Evolutionary conservation across 2,329 filamentous ascomycete species (phyloP).

Genomic region (Fusarium pseudonygamai): DNA sequence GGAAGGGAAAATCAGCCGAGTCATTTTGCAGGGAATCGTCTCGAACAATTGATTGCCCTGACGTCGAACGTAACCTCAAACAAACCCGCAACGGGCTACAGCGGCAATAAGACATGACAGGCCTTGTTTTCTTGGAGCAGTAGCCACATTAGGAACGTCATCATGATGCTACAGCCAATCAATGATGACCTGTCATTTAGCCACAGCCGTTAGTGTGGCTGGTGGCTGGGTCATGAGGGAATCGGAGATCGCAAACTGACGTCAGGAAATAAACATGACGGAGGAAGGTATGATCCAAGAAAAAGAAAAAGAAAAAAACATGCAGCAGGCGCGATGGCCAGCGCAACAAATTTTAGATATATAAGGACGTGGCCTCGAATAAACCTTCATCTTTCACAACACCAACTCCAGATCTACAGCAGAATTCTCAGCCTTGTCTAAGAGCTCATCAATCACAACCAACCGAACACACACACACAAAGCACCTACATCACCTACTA

Average conservation of each 20-base stretch:
- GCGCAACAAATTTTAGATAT: slow-evolving; percentile 9
- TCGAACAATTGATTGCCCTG: slow-evolving; percentile 15
- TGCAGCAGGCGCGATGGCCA: slow-evolving; percentile 1
- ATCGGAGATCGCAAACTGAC: slow-evolving; percentile 28
- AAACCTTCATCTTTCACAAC: neutral
- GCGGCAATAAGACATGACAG: slow-evolving; percentile 23
- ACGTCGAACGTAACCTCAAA: slow-evolving; percentile 33
- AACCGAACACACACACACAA: neutral
- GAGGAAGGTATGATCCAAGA: slow-evolving; percentile 13
- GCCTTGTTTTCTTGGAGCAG: slow-evolving; percentile 20
- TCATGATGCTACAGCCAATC: slow-evolving; percentile 11
- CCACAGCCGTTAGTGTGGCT: slow-evolving; percentile 31
- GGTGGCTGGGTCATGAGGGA: slow-evolving; percentile 29
- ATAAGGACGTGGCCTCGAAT: slow-evolving; percentile 11
- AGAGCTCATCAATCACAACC: neutral
- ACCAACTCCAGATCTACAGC: neutral
- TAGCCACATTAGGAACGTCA: slow-evolving; percentile 30
- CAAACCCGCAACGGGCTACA: slow-evolving; percentile 11
- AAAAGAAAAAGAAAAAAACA: slow-evolving; percentile 1
- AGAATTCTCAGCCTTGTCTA: neutral
- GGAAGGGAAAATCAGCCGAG: slow-evolving; percentile 16
- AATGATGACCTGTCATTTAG: neutral
- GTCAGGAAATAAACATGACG: slow-evolving; percentile 29
- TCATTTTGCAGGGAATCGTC: slow-evolving; percentile 19
- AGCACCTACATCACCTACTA: slow-evolving; percentile 12